phyloP scores from a whole-genome alignment of 345 rosid species.

The Kernera saxatilis region DNA sequence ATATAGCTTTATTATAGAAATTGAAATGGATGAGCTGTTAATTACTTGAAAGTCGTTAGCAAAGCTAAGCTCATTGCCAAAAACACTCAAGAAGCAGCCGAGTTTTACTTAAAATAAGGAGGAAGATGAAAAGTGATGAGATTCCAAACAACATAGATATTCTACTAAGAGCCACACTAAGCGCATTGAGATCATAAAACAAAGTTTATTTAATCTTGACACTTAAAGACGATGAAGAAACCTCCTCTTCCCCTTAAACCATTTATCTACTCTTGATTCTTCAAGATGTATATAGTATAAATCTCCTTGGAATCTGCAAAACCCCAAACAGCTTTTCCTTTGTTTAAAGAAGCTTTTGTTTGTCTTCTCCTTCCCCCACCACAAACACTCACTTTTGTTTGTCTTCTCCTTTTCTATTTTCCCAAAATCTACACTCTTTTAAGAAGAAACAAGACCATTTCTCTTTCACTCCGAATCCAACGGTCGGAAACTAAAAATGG shows the following conservation, averaged over 20 bases:
- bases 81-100: not conserved
- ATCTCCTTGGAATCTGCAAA: slow-evolving; percentile 17
- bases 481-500: slow-evolving; percentile 31
- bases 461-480: not conserved
- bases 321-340: not conserved
- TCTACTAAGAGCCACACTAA: slow-evolving; percentile 4
- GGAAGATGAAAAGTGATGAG: not conserved
- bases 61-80: not conserved
- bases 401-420: not conserved
- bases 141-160: not conserved
- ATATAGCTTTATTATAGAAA: not conserved
- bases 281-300: not conserved
- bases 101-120: not conserved
- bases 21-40: slow-evolving; percentile 1
- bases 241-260: slow-evolving; percentile 22
- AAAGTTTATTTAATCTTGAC: slow-evolving; percentile 12
- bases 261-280: slow-evolving; percentile 7
- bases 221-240: slow-evolving; percentile 30
- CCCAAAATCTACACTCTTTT: not conserved
- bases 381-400: slow-evolving; percentile 18
- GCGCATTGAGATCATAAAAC: slow-evolving; percentile 14
- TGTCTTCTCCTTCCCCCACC: slow-evolving; percentile 15
- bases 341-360: slow-evolving; percentile 6
- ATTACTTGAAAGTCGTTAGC: not conserved
- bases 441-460: not conserved